phyloP scores from a whole-genome alignment of 108 stramenopile species.

The Cyclotella choctawhatcheeana region DNA sequence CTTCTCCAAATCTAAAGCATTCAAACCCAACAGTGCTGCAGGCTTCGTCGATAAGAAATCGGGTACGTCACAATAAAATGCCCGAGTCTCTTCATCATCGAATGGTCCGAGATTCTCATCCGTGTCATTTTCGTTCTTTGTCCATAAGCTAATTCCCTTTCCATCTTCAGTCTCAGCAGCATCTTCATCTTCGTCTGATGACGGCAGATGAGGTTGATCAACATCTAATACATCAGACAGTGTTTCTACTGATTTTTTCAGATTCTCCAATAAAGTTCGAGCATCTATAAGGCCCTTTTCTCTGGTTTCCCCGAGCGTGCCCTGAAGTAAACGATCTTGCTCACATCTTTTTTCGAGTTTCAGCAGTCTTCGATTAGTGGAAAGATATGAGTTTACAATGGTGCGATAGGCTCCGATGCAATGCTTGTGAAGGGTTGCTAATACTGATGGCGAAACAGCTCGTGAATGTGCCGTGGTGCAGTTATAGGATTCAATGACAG shows the following conservation, averaged over 20 bases:
- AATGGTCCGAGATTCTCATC: constrained; percentile 82
- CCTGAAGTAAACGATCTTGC: constrained; percentile 87
- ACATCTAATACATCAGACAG: constrained; percentile 80
- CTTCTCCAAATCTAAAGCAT: constrained; percentile 73
- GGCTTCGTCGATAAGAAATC: constrained; percentile 92
- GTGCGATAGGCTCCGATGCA: constrained; percentile 74
- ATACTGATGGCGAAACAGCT: constrained; percentile 29
- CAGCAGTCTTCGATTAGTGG: constrained; percentile 76
- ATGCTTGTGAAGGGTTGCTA: constrained; percentile 49
- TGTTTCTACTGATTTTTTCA: constrained; percentile 77
- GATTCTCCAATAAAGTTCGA: constrained; percentile 75
- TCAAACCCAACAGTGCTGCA: constrained; percentile 84
- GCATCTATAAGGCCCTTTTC: constrained; percentile 91
- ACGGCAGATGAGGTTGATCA: constrained; percentile 67
- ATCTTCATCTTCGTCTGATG: constrained; percentile 74
- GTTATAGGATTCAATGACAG: constrained; percentile 23
- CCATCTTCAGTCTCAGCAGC: constrained; percentile 53
- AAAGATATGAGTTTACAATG: constrained; percentile 71
- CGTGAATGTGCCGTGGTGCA: constrained; percentile 21
- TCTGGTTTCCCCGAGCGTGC: constrained; percentile 85
- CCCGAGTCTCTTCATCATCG: constrained; percentile 89
- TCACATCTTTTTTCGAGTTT: constrained; percentile 89
- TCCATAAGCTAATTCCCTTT: constrained; percentile 79
- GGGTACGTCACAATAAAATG: constrained; percentile 95
- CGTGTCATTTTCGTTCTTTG: constrained; percentile 67